These are phyloP conservation scores for Syzygium aromaticum DNA, from an alignment of 345 rosid species.

Conservation along the genomic window DNA sequence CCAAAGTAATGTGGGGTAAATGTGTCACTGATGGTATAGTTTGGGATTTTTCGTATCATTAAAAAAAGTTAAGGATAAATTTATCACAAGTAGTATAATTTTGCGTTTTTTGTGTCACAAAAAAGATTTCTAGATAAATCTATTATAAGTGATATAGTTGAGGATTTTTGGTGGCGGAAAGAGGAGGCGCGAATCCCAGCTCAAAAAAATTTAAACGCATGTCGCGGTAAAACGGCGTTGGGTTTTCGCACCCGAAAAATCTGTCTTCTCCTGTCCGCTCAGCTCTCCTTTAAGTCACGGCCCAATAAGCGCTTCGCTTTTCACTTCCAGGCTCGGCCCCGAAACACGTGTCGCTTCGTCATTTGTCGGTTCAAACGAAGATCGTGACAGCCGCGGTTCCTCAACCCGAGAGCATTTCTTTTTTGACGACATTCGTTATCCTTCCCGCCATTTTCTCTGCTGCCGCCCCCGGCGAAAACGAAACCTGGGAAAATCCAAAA, in stretches of 20 bases:
- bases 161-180: too few relatives aligned
- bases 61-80: too few relatives aligned
- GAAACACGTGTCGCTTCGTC: background rate
- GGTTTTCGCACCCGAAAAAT: background rate
- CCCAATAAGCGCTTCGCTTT: background rate
- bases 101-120: too few relatives aligned
- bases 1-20: too few relatives aligned
- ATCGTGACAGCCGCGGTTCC: background rate
- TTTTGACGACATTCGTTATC: background rate
- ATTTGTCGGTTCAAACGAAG: fast-evolving
- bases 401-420: background rate
- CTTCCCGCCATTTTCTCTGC: constrained; percentile 11
- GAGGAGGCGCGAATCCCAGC: background rate
- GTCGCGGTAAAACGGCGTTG: background rate
- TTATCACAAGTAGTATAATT: too few relatives aligned
- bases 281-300: background rate
- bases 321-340: background rate
- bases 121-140: too few relatives aligned
- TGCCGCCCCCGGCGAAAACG: background rate
- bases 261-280: background rate
- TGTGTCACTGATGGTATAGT: too few relatives aligned
- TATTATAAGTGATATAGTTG: too few relatives aligned
- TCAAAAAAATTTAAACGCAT: fast-evolving
- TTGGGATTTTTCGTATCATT: too few relatives aligned
- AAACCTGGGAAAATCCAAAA: background rate